phyloP scores from a whole-genome alignment of 192 early-diverging fungal genomes.

The Linderina pennispora region DNA sequence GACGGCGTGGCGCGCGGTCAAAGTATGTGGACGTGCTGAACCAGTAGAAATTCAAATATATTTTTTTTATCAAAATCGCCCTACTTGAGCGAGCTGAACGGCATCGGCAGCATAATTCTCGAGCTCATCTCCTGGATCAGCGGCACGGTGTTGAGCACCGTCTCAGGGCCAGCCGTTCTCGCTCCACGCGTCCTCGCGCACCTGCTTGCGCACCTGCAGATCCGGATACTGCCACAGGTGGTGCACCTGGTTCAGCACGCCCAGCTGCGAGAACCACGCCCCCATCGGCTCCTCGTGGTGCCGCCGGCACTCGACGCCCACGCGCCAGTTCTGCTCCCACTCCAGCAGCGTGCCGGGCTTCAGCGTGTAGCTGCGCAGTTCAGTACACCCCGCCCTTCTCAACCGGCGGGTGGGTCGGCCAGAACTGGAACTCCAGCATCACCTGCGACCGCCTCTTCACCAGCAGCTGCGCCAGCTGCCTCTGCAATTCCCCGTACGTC shows the following conservation, averaged over 20 bases:
- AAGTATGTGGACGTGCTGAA: conserved; percentile 49
- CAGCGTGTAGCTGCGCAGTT: conserved; percentile 81
- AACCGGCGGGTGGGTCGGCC: conserved; percentile 75
- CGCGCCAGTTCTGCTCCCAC: conserved; percentile 89
- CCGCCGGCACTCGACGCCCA: conserved; percentile 79
- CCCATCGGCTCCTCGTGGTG: conserved; percentile 90
- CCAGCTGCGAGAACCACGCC: conserved; percentile 94
- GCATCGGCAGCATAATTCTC: conserved; percentile 66
- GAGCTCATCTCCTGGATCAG: conserved; percentile 79
- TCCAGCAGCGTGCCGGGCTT: conserved; percentile 85
- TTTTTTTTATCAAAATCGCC: too few species aligned
- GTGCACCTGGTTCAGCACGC: conserved; percentile 81
- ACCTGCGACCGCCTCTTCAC: conserved; percentile 72
- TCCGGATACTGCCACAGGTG: conserved; percentile 91
- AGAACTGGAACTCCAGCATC: conserved; percentile 90
- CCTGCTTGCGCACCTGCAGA: conserved; percentile 81
- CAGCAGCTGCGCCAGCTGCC: conserved; percentile 63
- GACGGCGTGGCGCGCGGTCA: conserved; percentile 39
- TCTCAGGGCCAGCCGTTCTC: conserved; percentile 91
- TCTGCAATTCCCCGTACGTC: conserved; percentile 62
- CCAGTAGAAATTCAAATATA: conserved; percentile 11
- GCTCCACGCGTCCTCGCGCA: conserved; percentile 88
- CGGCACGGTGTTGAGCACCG: conserved; percentile 83
- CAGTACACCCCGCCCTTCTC: conserved; percentile 79
- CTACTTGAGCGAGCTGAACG: conserved; percentile 72